phyloP scores from a whole-genome alignment of 768 basidiomycete genomes.

The Rhizopogon rudus region DNA sequence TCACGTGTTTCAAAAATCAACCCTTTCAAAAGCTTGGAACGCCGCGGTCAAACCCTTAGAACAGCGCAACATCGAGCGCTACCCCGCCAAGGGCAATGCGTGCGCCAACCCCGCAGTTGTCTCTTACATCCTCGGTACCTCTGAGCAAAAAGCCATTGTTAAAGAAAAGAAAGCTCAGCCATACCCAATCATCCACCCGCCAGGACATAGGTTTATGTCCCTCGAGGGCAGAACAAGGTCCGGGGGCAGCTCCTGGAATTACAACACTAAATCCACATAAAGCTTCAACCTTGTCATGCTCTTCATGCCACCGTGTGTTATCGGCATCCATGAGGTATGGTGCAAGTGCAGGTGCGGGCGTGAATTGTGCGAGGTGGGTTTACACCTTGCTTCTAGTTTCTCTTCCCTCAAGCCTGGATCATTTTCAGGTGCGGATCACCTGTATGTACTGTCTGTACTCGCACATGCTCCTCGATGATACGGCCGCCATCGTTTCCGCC shows the following conservation, averaged over 20 bases:
- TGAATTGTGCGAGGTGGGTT: slow-evolving; percentile 17
- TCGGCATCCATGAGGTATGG: slow-evolving; percentile 14
- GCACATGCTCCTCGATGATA: slow-evolving; percentile 31
- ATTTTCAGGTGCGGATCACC: slow-evolving; percentile 26
- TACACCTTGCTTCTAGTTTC: neutral
- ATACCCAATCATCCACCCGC: neutral
- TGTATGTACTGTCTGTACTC: slow-evolving; percentile 31
- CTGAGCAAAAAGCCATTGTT: slow-evolving; percentile 11
- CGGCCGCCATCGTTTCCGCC: slow-evolving; percentile 29
- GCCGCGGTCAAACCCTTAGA: neutral
- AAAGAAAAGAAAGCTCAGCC: slow-evolving; percentile 22
- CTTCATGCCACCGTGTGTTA: slow-evolving; percentile 25
- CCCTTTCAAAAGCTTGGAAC: neutral
- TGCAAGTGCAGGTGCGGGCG: slow-evolving; percentile 2
- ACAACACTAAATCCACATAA: slow-evolving; percentile 10
- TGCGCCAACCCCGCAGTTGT: slow-evolving; percentile 9
- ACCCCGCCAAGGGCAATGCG: slow-evolving; percentile 10
- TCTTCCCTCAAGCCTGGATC: neutral
- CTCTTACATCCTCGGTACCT: slow-evolving; percentile 5
- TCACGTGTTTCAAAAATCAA: slow-evolving; percentile 25
- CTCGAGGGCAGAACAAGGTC: slow-evolving; percentile 10
- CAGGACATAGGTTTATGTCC: slow-evolving; percentile 2
- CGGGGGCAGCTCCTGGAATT: slow-evolving; percentile 5
- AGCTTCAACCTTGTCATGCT: slow-evolving; percentile 18
- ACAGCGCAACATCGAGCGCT: neutral